Percentiles rank a stretch among this genome's conserved stretches.
Evolutionary conservation across 2,329 filamentous ascomycete species (phyloP).

Genomic region (Aspergillus tanneri): DNA sequence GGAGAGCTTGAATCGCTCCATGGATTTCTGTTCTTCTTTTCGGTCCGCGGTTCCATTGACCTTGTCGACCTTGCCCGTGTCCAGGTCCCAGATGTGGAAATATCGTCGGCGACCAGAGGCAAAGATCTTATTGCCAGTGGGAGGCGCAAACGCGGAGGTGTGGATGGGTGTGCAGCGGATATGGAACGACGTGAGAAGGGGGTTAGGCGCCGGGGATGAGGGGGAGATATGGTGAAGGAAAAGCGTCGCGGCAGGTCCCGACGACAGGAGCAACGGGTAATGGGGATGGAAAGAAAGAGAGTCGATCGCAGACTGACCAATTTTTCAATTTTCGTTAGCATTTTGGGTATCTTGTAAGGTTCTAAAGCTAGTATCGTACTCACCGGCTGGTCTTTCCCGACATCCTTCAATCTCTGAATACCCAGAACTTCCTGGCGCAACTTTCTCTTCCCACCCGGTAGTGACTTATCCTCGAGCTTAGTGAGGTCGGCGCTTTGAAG

Average conservation of each 20-base stretch:
- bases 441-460: constrained; percentile 61
- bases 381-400: constrained; percentile 71
- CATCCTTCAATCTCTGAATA: constrained; percentile 84
- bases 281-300: constrained; percentile 87
- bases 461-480: constrained; percentile 47
- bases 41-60: constrained; percentile 69
- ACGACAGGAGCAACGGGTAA: constrained; percentile 84
- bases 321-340: not conserved
- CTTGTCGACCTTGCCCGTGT: constrained; percentile 78
- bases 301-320: constrained; percentile 64
- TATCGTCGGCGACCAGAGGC: constrained; percentile 84
- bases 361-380: constrained; percentile 25
- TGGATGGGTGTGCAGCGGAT: constrained; percentile 79
- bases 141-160: constrained; percentile 75
- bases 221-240: constrained; percentile 87
- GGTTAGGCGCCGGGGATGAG: constrained; percentile 75
- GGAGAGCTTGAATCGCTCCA: constrained; percentile 87
- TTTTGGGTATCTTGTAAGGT: not conserved
- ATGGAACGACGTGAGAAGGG: constrained; percentile 85
- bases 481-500: constrained; percentile 72
- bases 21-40: constrained; percentile 76
- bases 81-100: constrained; percentile 92
- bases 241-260: constrained; percentile 79
- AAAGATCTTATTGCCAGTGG: constrained; percentile 74
- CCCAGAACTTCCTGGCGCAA: constrained; percentile 84